Evolutionary conservation across 306 rosid species (phyloP), one percentile per base, ranked within the genome.

Genomic region (Prunus mira): DNA sequence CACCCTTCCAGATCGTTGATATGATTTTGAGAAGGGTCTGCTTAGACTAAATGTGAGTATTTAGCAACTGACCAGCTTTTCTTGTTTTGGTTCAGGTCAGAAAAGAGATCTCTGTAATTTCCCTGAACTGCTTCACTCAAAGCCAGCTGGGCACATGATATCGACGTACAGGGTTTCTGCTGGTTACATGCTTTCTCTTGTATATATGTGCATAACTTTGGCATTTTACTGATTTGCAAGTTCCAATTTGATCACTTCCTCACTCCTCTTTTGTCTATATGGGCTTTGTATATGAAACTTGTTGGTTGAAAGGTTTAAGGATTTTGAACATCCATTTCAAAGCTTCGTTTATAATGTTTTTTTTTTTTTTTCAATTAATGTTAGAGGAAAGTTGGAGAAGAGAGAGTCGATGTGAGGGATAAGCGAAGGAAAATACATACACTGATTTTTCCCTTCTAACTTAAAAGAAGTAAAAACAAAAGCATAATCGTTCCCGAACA

Each of bases 81-180:
- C 50, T 49, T 38, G 27, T 72, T 45, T 18, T 72, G 49, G 72
- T 60, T 56, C 79, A 60, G 79, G 72, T 72, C 65, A 7, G 34
- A 51, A 20, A 71, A 27, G 65, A 49, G 38, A 34, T 15, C 11
- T 20, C 13, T 15, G 10, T 15, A 56, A 63, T 58, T 27, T 45
- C 20, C 12, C 47, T 69, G 41, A 27, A 51, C 76, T 60, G 60
- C 58, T 38, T 17, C 58, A 61, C 25, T 17, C 41, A 27, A 49
- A 28, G 65, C 49, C 19, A 38, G 38, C 25, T 17, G 57, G 9
- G 32, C 73, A 14, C 52, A 38, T 18, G 15, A 69, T 38, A 64
- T 60, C 41, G 17, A 46, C 28, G 20, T 10, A 62, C 30, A 43
- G 46, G 41, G 51, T 61, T 47, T 74, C 63, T 57, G 69, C 20